Base-by-base conservation (phyloP, 768 basidiomycete species). In the Tulasnella sp. region DNA sequence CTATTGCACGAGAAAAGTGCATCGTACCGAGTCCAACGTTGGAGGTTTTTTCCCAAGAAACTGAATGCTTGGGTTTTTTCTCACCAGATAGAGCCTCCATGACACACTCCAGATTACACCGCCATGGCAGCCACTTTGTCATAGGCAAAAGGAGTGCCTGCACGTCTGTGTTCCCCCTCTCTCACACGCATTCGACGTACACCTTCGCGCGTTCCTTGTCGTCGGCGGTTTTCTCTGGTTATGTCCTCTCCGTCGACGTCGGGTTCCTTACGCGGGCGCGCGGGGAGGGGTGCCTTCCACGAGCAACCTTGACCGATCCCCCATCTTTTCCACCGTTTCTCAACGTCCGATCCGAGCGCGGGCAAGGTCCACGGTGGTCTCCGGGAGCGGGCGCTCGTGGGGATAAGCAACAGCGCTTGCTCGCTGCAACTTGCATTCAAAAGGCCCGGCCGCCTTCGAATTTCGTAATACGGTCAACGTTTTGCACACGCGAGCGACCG, bases 81-180 rank as follows among this genome's bases (percentile, higher is more conserved):
- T 67, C 61, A 67, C 61, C 61, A 67, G 61, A 67, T 67, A 67
- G 61, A 67, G 61, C 61, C 61, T 67, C 61, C 61, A 29, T 67
- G 61, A 26, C 61, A 67, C 15, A 67, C 11, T 29, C 29, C 61
- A 67, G 61, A 67, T 67, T 67, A 67, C 61, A 29, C 29, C 61
- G 26, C 32, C 32, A 67, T 35, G 32, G 35, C 61, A 23, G 5
- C 61, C 61, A 13, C 57, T 13, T 7, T 23, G 9, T 23, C 16
- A 40, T 35, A 35, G 35, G 40, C 7, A 9, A 13, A 13, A n/a
- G 42, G 4, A 20, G 61, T 67, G 26, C 61, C 61, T 67, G 61
- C 61, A 67, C 61, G 61, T 26, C 26, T 67, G 61, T 67, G 29
- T 67, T 15, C 32, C 61, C 26, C 29, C 26, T 67, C 61, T 67